Evolutionary conservation across 257 asterid genomes (phyloP), one percentile per base, ranked within the genome.

Genomic region (Penstemon newberryi): DNA sequence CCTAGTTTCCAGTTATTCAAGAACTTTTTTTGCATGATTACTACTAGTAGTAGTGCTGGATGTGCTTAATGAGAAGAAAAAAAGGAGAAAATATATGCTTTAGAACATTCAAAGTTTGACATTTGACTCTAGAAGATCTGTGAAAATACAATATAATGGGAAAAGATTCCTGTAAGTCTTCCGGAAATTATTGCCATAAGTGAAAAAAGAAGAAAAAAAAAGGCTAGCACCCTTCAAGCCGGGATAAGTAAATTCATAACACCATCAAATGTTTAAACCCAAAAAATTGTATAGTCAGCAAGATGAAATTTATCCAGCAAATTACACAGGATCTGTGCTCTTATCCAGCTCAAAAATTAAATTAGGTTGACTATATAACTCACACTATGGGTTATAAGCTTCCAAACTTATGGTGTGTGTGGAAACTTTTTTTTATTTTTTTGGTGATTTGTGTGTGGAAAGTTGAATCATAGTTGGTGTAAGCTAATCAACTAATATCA

Each of bases 151-250:
- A 8, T 5, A 25, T 15, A 25, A 8, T 8, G 6, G 54, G 8
- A 44, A 56, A n/a, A 41, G 11, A n/a, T 49, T 44, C 56, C 8
- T 44, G 2, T 12, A 4, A 39, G 52, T 59, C 33, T 69, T 47
- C 51, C 62, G 39, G 45, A 49, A 59, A 64, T 49, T 47, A 63
- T 10, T 49, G 5, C 69, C 46, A 40, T 49, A 70, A 33, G 39
- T 33, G 5, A 11, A 8, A 46, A 25, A 4, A 66, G 15, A 18
- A 66, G 50, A 66, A 15, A 41, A 56, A 13, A 44, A 45, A 56
- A 57, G 57, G 45, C 15, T 42, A 37, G 18, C 18, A 15, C 57
- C 37, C 13, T 9, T 18, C 40, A 25, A 25, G 10, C 25, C 52
- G 10, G 33, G 53, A 61, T 18, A 60, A 8, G 1, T 25, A 62